Conservation (phyloP, 176 grass and related monocot genomes). For the Thalia dealbata region DNA sequence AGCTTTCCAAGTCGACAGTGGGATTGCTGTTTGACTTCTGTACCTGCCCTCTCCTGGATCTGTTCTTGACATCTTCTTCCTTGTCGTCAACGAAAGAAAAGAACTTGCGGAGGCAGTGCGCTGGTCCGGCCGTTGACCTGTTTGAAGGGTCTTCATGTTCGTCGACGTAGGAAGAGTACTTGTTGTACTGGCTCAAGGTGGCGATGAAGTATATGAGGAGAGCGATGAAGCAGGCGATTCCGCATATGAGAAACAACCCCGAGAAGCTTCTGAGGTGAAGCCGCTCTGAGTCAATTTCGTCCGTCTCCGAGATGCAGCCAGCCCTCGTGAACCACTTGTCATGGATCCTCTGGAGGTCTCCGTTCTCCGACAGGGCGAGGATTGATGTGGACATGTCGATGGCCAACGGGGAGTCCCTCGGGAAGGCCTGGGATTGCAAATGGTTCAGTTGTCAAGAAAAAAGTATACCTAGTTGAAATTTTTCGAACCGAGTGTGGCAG, state of each 20-base stretch:
- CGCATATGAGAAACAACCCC: slow-evolving; percentile 85
- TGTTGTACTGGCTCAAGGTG: slow-evolving; percentile 34
- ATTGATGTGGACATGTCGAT: slow-evolving; percentile 83
- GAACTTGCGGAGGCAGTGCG: slow-evolving; percentile 29
- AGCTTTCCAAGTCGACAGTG: slow-evolving; percentile 23
- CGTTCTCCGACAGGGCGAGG: slow-evolving; percentile 65
- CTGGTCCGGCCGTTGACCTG: slow-evolving; percentile 4
- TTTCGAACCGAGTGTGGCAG: too few relatives aligned
- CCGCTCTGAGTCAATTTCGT: slow-evolving; percentile 44
- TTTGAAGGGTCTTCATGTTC: neutral
- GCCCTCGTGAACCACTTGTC: slow-evolving; percentile 57
- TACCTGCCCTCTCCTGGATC: slow-evolving; percentile 16
- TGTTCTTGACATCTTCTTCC: slow-evolving; percentile 25
- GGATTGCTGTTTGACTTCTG: slow-evolving; percentile 10
- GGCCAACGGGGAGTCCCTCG: slow-evolving; percentile 66
- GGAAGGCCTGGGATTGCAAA: slow-evolving; percentile 45
- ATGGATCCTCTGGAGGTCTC: slow-evolving; percentile 83
- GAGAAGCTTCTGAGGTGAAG: slow-evolving; percentile 70
- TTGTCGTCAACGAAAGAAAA: slow-evolving; percentile 52
- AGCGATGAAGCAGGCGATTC: slow-evolving; percentile 39
- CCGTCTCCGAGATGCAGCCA: slow-evolving; percentile 32
- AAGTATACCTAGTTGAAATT: neutral
- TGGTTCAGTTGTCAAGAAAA: neutral
- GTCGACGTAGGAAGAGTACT: neutral
- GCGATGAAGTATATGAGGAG: slow-evolving; percentile 53